phyloP scores from a whole-genome alignment of 192 early-diverging fungal species.

The Coemansia sp. region DNA sequence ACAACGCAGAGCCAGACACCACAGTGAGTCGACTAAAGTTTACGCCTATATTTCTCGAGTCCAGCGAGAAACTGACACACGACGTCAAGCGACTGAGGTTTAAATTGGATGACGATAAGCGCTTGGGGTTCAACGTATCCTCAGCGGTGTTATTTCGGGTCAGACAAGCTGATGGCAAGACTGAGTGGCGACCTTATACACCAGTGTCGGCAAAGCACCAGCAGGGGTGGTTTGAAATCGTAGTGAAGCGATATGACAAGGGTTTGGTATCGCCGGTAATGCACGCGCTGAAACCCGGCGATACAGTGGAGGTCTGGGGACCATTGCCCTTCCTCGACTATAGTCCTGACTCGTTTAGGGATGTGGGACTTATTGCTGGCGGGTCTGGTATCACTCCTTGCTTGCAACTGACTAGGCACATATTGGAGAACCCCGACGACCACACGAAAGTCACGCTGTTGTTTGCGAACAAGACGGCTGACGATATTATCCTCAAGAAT shows the following conservation, averaged over 20 bases:
- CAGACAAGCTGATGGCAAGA: slow-evolving; percentile 59
- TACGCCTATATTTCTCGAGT: slow-evolving; percentile 41
- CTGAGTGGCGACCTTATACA: slow-evolving; percentile 84
- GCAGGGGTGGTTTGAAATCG: slow-evolving; percentile 74
- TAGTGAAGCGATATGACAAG: slow-evolving; percentile 78
- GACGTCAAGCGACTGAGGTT: slow-evolving; percentile 72
- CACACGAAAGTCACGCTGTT: slow-evolving; percentile 73
- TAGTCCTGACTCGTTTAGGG: slow-evolving; percentile 62
- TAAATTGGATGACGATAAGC: slow-evolving; percentile 65
- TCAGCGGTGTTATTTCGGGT: slow-evolving; percentile 79
- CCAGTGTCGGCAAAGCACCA: slow-evolving; percentile 63
- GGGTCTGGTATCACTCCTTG: slow-evolving; percentile 87
- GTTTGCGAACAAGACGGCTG: slow-evolving; percentile 75
- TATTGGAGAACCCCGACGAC: slow-evolving; percentile 69
- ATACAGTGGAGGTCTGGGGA: slow-evolving; percentile 80
- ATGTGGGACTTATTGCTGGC: slow-evolving; percentile 83
- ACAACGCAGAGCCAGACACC: slow-evolving; percentile 1
- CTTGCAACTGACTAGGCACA: slow-evolving; percentile 73
- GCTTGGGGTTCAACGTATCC: slow-evolving; percentile 71
- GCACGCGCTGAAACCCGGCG: slow-evolving; percentile 71
- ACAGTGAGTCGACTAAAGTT: slow-evolving; percentile 8
- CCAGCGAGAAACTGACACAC: slow-evolving; percentile 65
- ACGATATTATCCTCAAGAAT: slow-evolving; percentile 74
- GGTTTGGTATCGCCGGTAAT: slow-evolving; percentile 70
- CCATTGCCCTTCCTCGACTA: slow-evolving; percentile 76